These are phyloP conservation scores for Naganishia vaughanmartiniae DNA, from an alignment of 768 basidiomycete genomes.

Conservation along the genomic window DNA sequence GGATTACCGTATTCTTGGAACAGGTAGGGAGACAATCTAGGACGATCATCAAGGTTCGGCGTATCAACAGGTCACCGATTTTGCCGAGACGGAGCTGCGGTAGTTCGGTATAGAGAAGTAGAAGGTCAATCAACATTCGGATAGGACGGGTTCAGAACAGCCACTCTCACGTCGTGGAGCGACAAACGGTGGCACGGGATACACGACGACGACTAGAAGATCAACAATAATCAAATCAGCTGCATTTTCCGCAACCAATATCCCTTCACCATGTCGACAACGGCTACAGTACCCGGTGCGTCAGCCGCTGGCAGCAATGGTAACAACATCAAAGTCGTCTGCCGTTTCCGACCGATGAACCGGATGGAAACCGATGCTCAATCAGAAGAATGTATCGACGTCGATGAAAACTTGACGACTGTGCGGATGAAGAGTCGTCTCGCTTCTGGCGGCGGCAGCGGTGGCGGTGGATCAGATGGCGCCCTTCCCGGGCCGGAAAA, in stretches of 20 bases:
- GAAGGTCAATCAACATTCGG: too few species aligned
- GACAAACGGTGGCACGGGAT: too few species aligned
- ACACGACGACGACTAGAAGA: too few species aligned
- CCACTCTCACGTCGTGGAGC: too few species aligned
- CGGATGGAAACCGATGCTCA: slow-evolving; percentile 74
- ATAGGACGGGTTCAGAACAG: too few species aligned
- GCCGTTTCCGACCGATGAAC: slow-evolving; percentile 96
- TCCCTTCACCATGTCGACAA: slow-evolving; percentile 5
- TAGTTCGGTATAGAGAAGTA: too few species aligned
- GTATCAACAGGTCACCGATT: too few species aligned
- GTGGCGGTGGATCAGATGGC: background rate
- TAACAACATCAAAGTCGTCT: slow-evolving; percentile 61
- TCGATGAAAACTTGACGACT: slow-evolving; percentile 78
- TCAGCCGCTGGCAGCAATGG: slow-evolving; percentile 22
- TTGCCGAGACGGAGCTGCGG: too few species aligned
- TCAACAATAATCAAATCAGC: too few species aligned
- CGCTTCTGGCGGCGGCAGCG: background rate
- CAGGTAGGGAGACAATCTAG: too few species aligned
- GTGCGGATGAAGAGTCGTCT: slow-evolving; percentile 65
- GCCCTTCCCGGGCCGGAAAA: slow-evolving; percentile 64
- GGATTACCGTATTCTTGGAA: too few species aligned
- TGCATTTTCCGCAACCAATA: background rate
- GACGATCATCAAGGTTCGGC: too few species aligned
- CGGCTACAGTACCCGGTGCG: background rate
- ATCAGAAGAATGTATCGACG: slow-evolving; percentile 82